These are phyloP conservation scores for Globisporangium nodosum DNA, from an alignment of 352 stramenopile genomes.

Conservation along the genomic window DNA sequence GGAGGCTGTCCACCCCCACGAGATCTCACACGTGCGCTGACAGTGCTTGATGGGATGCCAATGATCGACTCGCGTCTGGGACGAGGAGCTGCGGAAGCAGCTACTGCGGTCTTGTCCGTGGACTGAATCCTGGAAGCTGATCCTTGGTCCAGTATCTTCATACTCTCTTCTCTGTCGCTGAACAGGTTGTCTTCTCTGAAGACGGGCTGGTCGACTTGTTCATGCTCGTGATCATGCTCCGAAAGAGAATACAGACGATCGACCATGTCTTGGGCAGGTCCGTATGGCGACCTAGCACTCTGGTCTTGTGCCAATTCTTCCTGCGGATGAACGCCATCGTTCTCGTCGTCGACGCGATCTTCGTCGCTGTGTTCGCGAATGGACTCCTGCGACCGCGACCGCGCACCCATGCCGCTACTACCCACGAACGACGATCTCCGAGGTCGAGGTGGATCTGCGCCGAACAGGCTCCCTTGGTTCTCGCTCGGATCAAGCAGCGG, in stretches of 20 bases:
- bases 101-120: neutral
- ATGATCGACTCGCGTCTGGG: constrained; percentile 8
- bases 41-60: constrained; percentile 3
- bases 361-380: constrained; percentile 1
- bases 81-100: neutral
- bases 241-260: neutral
- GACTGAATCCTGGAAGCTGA: neutral
- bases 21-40: neutral
- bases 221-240: neutral
- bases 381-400: constrained; percentile 4
- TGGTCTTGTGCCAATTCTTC: constrained; percentile 9
- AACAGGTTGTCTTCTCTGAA: neutral
- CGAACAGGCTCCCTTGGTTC: neutral
- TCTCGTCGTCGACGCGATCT: neutral
- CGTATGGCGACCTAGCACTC: constrained; percentile 10
- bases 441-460: neutral
- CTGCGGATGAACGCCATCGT: neutral
- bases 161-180: neutral
- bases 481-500: neutral
- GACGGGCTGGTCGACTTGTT: neutral
- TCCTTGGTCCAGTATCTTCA: neutral
- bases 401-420: neutral
- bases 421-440: neutral
- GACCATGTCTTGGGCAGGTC: neutral
- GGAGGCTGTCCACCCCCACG: neutral